A percentile compares a stretch with the other conserved stretches of the same genome.
phyloP scores from a whole-genome alignment of 225 moss, liverwort and hornwort genomes.

The Polytrichum formosum region DNA sequence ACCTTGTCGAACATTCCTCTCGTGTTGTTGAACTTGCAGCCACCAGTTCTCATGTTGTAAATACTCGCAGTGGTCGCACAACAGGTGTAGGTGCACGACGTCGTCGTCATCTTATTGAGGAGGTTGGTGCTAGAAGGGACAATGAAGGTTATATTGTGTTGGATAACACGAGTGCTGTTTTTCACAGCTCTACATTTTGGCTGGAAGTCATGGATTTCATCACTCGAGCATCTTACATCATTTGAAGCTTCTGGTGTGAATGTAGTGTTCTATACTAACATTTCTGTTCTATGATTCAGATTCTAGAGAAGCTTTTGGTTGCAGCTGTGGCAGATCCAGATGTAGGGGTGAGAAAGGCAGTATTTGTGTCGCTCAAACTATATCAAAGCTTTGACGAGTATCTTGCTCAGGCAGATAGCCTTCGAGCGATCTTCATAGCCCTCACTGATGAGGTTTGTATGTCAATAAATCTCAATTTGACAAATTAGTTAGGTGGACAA shows the following conservation, averaged over 20 bases:
- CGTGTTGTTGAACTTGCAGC: conserved; percentile 57
- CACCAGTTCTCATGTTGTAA: conserved; percentile 58
- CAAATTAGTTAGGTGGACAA: not conserved
- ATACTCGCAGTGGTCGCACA: conserved; percentile 83
- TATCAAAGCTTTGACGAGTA: conserved; percentile 87
- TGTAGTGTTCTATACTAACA: too few relatives aligned
- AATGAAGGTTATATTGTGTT: too few relatives aligned
- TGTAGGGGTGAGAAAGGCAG: conserved; percentile 73
- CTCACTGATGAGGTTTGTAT: conserved; percentile 87
- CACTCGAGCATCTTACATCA: too few relatives aligned
- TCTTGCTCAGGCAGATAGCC: conserved; percentile 94
- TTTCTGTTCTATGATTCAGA: conserved; percentile 40
- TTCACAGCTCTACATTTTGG: not conserved
- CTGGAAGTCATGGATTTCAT: too few relatives aligned
- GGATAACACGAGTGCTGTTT: not conserved
- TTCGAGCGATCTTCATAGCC: conserved; percentile 96
- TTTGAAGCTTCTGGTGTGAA: too few relatives aligned
- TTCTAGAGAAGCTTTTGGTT: conserved; percentile 88
- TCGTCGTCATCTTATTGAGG: conserved; percentile 86
- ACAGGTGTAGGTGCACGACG: conserved; percentile 86
- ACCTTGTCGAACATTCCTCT: conserved; percentile 89
- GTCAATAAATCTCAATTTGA: not conserved
- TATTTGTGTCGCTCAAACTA: conserved; percentile 62
- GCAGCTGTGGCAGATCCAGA: conserved; percentile 94
- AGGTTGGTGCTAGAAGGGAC: conserved; percentile 41